A percentile compares a stretch with the other conserved stretches of the same genome.
Conservation (phyloP, 345 rosid species). For the Lepidium sativum region DNA sequence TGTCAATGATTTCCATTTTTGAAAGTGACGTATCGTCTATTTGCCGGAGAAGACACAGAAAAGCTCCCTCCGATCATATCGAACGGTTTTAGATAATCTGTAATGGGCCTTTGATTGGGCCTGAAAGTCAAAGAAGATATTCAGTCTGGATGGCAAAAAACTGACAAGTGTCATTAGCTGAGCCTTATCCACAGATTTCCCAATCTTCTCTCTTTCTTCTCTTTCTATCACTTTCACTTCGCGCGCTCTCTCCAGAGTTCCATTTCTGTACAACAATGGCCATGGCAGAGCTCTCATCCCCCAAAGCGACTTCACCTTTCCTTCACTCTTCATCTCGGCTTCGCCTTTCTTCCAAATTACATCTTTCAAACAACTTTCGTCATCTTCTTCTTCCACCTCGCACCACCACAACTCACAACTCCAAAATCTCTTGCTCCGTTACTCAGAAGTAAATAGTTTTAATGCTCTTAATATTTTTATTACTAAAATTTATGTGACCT, state of each 20-base stretch:
- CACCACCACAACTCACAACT: constrained; percentile 27
- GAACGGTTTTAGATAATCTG: background rate
- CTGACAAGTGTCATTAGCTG: constrained; percentile 52
- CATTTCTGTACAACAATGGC: constrained; percentile 41
- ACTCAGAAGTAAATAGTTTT: constrained; percentile 37
- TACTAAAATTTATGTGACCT: background rate
- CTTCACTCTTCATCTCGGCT: constrained; percentile 51
- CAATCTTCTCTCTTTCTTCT: constrained; percentile 3
- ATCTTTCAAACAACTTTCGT: constrained; percentile 40
- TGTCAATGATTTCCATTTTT: background rate
- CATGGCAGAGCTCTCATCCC: constrained; percentile 56
- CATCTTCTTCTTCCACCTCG: constrained; percentile 35
- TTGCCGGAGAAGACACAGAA: constrained; percentile 11
- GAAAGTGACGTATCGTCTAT: background rate
- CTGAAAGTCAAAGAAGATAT: constrained; percentile 1
- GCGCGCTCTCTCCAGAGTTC: constrained; percentile 19
- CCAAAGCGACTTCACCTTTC: constrained; percentile 31
- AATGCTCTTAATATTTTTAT: background rate
- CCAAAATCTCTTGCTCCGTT: constrained; percentile 66
- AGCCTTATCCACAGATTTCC: constrained; percentile 37
- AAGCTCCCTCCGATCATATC: background rate
- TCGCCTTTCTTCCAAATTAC: constrained; percentile 39
- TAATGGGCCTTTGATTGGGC: constrained; percentile 23
- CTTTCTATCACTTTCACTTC: constrained; percentile 1
- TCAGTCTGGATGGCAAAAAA: constrained; percentile 19